A percentile compares a stretch with the other conserved stretches of the same genome.
Evolutionary conservation across 192 early-diverging fungal genomes (phyloP).

Genomic region (Thamnidium elegans): DNA sequence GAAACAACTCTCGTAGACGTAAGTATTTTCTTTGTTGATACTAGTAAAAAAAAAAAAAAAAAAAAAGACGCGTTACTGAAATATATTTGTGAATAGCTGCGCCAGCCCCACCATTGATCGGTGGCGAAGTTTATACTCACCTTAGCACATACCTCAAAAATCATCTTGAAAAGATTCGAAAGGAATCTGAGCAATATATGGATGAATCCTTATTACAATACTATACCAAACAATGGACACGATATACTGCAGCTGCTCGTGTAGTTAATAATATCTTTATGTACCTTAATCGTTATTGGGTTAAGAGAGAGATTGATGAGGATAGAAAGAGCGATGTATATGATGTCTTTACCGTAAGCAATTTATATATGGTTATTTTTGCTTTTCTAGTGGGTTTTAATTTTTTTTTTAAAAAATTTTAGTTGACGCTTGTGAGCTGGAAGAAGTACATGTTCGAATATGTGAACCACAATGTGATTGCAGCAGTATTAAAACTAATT

Average conservation of each 20-base stretch:
- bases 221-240: constrained; percentile 87
- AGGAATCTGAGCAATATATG: constrained; percentile 58
- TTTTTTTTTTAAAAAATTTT: constrained; percentile 2
- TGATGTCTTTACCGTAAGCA: constrained; percentile 89
- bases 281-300: constrained; percentile 98
- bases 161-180: constrained; percentile 47
- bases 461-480: constrained; percentile 68
- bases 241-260: constrained; percentile 82
- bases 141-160: constrained; percentile 53
- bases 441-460: constrained; percentile 72
- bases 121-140: constrained; percentile 52
- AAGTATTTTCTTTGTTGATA: background rate
- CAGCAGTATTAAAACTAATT: constrained; percentile 77
- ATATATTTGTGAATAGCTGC: background rate
- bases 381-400: too few species aligned
- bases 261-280: constrained; percentile 88
- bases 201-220: constrained; percentile 84
- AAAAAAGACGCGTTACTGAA: too few species aligned
- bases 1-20: background rate
- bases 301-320: constrained; percentile 94
- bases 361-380: background rate
- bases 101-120: constrained; percentile 49
- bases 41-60: too few species aligned
- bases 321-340: constrained; percentile 79
- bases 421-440: constrained; percentile 87